Conservation (phyloP, 352 stramenopile genomes). For the Globisporangium recalcitrans region DNA sequence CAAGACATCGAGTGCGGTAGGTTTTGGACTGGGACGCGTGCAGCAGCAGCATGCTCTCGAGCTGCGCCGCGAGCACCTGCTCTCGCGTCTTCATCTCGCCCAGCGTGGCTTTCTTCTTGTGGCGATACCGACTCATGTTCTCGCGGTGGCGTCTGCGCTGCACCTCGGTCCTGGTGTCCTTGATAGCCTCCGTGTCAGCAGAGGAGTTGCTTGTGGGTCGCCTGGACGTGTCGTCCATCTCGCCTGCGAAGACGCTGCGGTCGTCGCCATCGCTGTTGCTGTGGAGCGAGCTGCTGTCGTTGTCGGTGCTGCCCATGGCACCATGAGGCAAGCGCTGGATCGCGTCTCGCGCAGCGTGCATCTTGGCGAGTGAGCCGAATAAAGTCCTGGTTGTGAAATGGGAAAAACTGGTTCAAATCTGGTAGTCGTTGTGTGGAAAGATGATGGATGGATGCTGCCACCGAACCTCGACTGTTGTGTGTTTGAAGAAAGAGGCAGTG, state of each 20-base stretch:
- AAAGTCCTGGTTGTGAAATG: not conserved
- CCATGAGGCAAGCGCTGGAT: not conserved
- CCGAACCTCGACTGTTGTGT: not conserved
- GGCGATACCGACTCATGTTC: constrained; percentile 41
- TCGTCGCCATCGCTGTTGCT: not conserved
- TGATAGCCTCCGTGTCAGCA: not conserved
- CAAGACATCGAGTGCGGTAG: not conserved
- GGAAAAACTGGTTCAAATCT: not conserved
- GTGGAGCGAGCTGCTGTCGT: not conserved
- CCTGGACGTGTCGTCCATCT: too few relatives aligned
- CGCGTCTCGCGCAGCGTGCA: not conserved
- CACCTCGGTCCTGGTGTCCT: too few relatives aligned
- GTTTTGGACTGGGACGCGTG: not conserved
- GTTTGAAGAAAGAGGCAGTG: not conserved
- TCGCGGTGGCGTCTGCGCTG: constrained; percentile 34
- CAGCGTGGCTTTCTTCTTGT: constrained; percentile 42
- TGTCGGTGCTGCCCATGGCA: not conserved
- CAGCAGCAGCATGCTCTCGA: constrained; percentile 15
- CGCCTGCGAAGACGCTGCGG: not conserved
- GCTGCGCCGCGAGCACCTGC: constrained; percentile 22
- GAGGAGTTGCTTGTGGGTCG: not conserved
- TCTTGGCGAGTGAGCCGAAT: not conserved
- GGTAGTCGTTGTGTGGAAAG: not conserved
- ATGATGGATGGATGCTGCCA: not conserved
- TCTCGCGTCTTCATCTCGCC: constrained; percentile 26